A percentile compares a stretch with the other conserved stretches of the same genome.
phyloP scores from a whole-genome alignment of 768 basidiomycete species.

The Kwoniella mangroviensis region DNA sequence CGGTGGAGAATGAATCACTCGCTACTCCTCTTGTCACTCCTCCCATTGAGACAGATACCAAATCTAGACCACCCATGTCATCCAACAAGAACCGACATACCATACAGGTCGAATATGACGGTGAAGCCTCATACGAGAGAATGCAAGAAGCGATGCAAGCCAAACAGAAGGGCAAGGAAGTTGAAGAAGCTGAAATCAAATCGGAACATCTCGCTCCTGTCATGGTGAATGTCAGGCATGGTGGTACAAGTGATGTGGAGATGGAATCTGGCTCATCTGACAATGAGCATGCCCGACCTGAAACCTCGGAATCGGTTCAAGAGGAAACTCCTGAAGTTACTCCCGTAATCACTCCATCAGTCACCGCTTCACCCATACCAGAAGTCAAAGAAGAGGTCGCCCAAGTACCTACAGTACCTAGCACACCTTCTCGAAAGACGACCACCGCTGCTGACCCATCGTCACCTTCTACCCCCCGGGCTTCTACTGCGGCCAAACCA shows the following conservation, averaged over 20 bases:
- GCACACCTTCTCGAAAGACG: constrained; percentile 33
- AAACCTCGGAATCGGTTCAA: constrained; percentile 21
- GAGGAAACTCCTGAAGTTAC: constrained; percentile 17
- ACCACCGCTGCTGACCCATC: not conserved
- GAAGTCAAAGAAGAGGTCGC: not conserved
- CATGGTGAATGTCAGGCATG: constrained; percentile 20
- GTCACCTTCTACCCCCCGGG: constrained; percentile 47
- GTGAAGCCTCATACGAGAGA: constrained; percentile 58
- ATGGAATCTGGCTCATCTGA: constrained; percentile 42
- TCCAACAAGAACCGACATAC: constrained; percentile 75
- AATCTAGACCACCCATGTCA: constrained; percentile 37
- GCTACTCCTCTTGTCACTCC: constrained; percentile 7
- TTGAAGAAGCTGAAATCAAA: not conserved
- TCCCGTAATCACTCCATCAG: constrained; percentile 17
- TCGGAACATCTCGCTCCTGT: constrained; percentile 9
- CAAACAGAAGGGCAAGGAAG: constrained; percentile 7
- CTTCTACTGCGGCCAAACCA: constrained; percentile 5
- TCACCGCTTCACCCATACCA: constrained; percentile 1
- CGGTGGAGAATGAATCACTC: constrained; percentile 40
- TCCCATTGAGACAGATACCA: constrained; percentile 13
- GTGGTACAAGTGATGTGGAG: constrained; percentile 35
- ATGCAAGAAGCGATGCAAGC: constrained; percentile 41
- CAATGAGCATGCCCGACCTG: constrained; percentile 16
- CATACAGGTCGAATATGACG: constrained; percentile 94
- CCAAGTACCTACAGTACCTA: constrained; percentile 16